These are phyloP conservation scores for Psidium guajava DNA, from an alignment of 345 rosid genomes.

Conservation along the genomic window DNA sequence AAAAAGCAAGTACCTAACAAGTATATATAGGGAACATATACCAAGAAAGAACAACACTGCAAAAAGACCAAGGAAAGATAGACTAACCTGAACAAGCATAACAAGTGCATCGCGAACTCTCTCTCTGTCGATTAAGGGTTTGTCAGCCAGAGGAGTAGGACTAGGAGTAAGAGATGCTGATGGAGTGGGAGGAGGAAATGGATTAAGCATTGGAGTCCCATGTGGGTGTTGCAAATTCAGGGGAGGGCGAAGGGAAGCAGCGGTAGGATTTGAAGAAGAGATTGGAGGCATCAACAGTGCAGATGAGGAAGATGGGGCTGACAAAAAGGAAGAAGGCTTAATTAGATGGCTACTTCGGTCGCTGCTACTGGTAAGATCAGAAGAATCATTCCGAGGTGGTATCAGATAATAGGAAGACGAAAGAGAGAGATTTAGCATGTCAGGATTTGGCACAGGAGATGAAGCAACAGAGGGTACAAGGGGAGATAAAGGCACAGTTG, in stretches of 20 bases:
- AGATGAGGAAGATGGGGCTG: conserved; percentile 37
- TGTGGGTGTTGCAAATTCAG: conserved; percentile 44
- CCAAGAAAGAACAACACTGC: neutral
- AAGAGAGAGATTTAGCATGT: conserved; percentile 18
- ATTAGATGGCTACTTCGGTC: conserved; percentile 37
- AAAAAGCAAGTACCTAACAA: neutral
- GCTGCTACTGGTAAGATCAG: conserved; percentile 23
- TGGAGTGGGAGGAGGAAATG: conserved; percentile 61
- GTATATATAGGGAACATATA: neutral
- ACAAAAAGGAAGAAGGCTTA: conserved; percentile 46
- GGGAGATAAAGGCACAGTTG: conserved; percentile 21
- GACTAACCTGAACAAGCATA: conserved; percentile 47
- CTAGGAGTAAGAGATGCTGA: conserved; percentile 50
- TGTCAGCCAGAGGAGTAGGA: conserved; percentile 6
- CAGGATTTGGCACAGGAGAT: conserved; percentile 19
- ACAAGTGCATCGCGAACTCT: conserved; percentile 52
- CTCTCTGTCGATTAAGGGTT: conserved; percentile 36
- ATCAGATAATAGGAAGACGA: conserved; percentile 23
- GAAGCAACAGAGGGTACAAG: conserved; percentile 17
- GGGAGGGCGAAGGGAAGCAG: conserved; percentile 26
- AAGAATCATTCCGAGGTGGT: conserved; percentile 12
- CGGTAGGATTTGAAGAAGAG: conserved; percentile 27
- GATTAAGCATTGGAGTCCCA: conserved; percentile 62
- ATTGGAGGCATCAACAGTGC: conserved; percentile 27
- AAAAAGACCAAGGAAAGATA: neutral